Base-by-base conservation (phyloP, 768 basidiomycete genomes). In the Leccinum incarnatum region DNA sequence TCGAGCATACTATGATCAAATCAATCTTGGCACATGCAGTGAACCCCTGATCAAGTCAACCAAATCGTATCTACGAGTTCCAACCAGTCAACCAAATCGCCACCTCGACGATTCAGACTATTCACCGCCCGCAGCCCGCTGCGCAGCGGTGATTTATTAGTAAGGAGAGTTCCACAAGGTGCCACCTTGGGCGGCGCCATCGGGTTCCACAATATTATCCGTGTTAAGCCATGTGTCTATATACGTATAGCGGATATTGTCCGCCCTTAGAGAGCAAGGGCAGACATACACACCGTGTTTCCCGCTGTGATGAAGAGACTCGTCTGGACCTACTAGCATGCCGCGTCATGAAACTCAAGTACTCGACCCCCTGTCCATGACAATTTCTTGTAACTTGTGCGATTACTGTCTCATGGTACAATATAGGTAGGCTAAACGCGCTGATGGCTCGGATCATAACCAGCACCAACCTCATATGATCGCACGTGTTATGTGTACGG, bases 201-300 rank as follows among this genome's bases (percentile, higher is more conserved):
- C 40, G 40, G 40, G 40, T n/a, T 19, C n/a, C n/a, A 55, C 79
- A 48, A 81, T 79, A 49, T 81, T 86, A 0, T 85, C 87, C 2
- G 86, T 88, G 56, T 83, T 12, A 32, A 11, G 30, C 11, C 30
- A 32, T 12, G 32, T 32, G 32, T 12, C 32, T 5, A 32, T 10
- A 30, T 30, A 30, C 9, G 30, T 30, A 10, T 12, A 32, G 32
- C 32, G 32, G 32, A 32, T 32, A 66, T 86, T 84, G 4, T 86
- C 84, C 7, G 87, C 87, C 36, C 83, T 86, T 85, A 2, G 85
- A 81, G 45, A 27, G 10, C 15, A 30, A 21, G 46, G 21, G 17
- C 40, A n/a, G 9, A 42, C n/a, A 9, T 17, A 19, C 46, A 10
- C 14, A 10, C 14, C 11, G 11, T 23, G 5, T 46, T 14, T 23